Evolutionary conservation across 345 rosid genomes (phyloP).

Genomic region (Lepidium africanum): DNA sequence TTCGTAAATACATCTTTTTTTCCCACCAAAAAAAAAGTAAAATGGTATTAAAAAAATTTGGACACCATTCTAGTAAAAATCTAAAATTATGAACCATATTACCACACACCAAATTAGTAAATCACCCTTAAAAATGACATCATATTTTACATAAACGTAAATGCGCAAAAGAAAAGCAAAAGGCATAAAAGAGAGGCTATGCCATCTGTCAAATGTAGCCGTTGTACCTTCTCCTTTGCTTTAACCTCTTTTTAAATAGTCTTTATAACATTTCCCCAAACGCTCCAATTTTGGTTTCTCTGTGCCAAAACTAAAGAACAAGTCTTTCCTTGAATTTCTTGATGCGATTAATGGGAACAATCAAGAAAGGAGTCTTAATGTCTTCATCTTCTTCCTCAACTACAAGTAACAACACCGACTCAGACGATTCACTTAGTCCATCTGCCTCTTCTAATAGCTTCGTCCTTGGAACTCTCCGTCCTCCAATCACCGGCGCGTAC

Average conservation of each 20-base stretch:
- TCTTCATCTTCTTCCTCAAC: slow-evolving; percentile 54
- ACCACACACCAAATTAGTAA: too few relatives aligned
- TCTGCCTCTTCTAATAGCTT: slow-evolving; percentile 37
- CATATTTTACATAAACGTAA: not conserved
- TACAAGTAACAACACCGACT: slow-evolving; percentile 38
- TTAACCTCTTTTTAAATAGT: slow-evolving; percentile 20
- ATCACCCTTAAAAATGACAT: too few relatives aligned
- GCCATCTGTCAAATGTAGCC: slow-evolving; percentile 59
- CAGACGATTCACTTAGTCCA: slow-evolving; percentile 44
- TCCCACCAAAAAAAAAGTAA: too few relatives aligned
- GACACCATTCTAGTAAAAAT: too few relatives aligned
- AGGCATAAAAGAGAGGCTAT: slow-evolving; percentile 2
- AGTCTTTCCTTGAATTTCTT: not conserved
- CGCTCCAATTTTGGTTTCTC: slow-evolving; percentile 20
- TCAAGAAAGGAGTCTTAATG: slow-evolving; percentile 29
- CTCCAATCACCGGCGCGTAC: slow-evolving; percentile 34
- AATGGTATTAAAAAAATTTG: too few relatives aligned
- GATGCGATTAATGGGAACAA: slow-evolving; percentile 3
- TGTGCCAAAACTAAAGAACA: not conserved
- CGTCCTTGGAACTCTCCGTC: slow-evolving; percentile 30
- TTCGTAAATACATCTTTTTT: too few relatives aligned
- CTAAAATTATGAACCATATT: too few relatives aligned
- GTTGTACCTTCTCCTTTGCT: slow-evolving; percentile 40
- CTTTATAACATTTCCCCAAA: not conserved
- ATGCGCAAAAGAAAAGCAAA: slow-evolving; percentile 7